Evolutionary conservation across 106 monocot species (phyloP).

Genomic region (Acorus gramineus): DNA sequence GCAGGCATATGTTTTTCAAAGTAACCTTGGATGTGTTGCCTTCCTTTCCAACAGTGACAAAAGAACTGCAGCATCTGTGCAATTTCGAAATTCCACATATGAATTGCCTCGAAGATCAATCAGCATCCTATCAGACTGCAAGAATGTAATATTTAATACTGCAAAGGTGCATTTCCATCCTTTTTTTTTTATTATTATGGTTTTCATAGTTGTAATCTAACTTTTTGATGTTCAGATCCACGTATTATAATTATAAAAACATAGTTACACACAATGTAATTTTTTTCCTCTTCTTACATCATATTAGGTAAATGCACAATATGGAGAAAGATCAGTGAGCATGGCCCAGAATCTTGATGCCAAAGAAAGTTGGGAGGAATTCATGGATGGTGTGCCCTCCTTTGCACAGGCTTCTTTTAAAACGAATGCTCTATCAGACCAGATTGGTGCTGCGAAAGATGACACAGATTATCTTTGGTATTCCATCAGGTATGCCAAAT

Average conservation of each 20-base stretch:
- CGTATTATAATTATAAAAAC: not conserved
- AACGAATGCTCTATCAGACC: slow-evolving; percentile 41
- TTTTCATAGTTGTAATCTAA: not conserved
- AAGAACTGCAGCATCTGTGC: slow-evolving; percentile 11
- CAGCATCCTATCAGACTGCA: slow-evolving; percentile 64
- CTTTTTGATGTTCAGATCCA: no score
- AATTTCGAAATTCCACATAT: slow-evolving; percentile 39
- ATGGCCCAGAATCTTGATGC: slow-evolving; percentile 19
- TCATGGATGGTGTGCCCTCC: slow-evolving; percentile 31
- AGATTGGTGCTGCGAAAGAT: slow-evolving; percentile 67
- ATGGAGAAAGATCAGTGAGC: slow-evolving; percentile 34
- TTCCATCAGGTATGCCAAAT: slow-evolving; percentile 36
- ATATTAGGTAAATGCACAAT: slow-evolving; percentile 44
- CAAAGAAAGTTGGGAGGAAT: slow-evolving; percentile 39
- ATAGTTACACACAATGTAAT: not conserved
- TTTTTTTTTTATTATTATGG: not conserved
- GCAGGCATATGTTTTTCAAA: slow-evolving; percentile 69
- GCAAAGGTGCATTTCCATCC: slow-evolving; percentile 29
- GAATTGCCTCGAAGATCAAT: slow-evolving; percentile 51
- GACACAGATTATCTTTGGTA: slow-evolving; percentile 93
- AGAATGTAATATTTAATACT: slow-evolving; percentile 54
- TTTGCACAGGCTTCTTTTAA: slow-evolving; percentile 9
- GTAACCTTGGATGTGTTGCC: slow-evolving; percentile 44
- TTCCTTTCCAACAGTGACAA: slow-evolving; percentile 60
- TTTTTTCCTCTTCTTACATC: not conserved